phyloP scores from a whole-genome alignment of 2,329 filamentous ascomycete genomes.

The Neofusicoccum umdonicola region DNA sequence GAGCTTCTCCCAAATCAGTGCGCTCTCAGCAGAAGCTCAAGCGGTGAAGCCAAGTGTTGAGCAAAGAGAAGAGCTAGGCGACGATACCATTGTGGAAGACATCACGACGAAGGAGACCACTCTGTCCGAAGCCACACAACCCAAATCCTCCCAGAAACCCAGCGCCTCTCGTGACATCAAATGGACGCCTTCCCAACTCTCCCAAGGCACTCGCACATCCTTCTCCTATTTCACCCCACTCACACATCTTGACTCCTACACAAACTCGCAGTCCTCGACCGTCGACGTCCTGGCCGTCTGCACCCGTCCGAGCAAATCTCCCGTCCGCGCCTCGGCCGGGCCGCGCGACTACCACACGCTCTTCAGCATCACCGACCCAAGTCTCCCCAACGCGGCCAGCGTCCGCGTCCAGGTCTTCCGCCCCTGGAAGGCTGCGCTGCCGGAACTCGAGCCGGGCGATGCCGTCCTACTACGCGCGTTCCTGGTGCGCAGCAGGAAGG shows the following conservation, averaged over 20 bases:
- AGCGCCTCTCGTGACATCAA: not conserved
- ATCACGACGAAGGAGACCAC: not conserved
- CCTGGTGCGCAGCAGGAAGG: slow-evolving; percentile 40
- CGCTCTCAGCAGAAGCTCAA: not conserved
- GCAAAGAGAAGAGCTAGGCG: not conserved
- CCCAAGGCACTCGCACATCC: slow-evolving; percentile 38
- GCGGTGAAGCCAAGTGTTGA: not conserved
- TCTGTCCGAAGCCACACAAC: not conserved
- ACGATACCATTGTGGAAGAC: not conserved
- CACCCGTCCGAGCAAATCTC: slow-evolving; percentile 30
- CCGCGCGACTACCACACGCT: slow-evolving; percentile 45
- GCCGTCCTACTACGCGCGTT: slow-evolving; percentile 46
- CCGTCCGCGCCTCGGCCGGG: slow-evolving; percentile 40
- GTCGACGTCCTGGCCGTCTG: slow-evolving; percentile 48
- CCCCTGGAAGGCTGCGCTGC: slow-evolving; percentile 42
- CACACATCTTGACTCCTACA: slow-evolving; percentile 35
- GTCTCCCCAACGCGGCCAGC: slow-evolving; percentile 10
- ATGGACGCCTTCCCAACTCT: not conserved
- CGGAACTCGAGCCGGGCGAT: slow-evolving; percentile 42
- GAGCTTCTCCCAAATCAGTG: not conserved
- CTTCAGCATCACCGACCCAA: slow-evolving; percentile 41
- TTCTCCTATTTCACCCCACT: slow-evolving; percentile 49
- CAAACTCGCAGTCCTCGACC: slow-evolving; percentile 41
- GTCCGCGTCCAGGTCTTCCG: slow-evolving; percentile 43
- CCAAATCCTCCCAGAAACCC: not conserved